Base-by-base conservation (phyloP, 2,329 filamentous ascomycete species). In the Chaetomiaceae sp. region DNA sequence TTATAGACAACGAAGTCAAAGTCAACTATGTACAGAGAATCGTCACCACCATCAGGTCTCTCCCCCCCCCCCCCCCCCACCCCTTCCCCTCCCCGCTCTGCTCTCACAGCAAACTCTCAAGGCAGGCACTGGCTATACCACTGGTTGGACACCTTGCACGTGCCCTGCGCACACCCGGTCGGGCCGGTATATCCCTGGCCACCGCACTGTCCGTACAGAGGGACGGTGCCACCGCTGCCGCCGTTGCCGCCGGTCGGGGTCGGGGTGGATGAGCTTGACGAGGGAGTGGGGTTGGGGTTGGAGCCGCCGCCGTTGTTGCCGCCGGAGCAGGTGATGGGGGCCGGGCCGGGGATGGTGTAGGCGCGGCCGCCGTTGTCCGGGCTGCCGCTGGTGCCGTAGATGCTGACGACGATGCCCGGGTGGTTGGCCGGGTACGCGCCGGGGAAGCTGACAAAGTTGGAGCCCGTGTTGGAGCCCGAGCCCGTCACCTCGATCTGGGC, bases 311-410 rank as follows among this genome's bases (percentile, higher is more conserved):
- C 51, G 45, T 55, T 56, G 55, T 42, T 41, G 40, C 40, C 34
- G 16, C 42, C 58, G 16, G 55, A 62, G 58, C 66, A 67, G 38
- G 58, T 61, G 34, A 67, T 61, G 23, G 62, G 60, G 2, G 50
- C 30, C 14, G 68, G 67, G 2, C 69, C 69, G n/a, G 69, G 69
- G 48, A 71, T 69, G 18, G 50, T 53, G 60, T 72, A 72, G 8
- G 61, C 10, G 18, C 65, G 59, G 10, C 67, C 67, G 43, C 64
- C 64, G 54, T 63, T 66, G 55, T 62, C 64, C 3, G 68, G 62
- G 38, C 59, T 53, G 34, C 68, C 68, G 27, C 42, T 54, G 49
- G 36, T 58, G 48, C 65, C 65, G 55, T 72, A 70, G 54, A 71
- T 71, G 56, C 46, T 64, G 42, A 71, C 25, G 5, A 62, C 51